Conservation (phyloP, 83 land plant species). For the Thuja plicata region DNA sequence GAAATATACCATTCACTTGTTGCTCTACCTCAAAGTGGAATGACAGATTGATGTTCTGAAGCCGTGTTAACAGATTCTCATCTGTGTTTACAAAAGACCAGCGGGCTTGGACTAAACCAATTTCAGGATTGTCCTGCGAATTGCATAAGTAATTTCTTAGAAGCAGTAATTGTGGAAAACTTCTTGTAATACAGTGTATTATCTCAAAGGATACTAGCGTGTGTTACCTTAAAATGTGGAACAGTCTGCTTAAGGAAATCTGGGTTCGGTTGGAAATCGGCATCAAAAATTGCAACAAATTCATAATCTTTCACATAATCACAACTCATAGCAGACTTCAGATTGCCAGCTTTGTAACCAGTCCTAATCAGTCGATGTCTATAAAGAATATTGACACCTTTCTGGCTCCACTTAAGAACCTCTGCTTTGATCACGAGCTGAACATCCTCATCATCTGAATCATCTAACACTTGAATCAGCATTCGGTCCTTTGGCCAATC, state of each 20-base stretch:
- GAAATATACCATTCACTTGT: constrained; percentile 48
- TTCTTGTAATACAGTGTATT: background rate
- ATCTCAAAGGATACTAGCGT: background rate
- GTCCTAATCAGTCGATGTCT: constrained; percentile 39
- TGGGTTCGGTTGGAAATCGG: constrained; percentile 49
- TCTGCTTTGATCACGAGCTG: constrained; percentile 32
- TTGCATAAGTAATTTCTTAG: background rate
- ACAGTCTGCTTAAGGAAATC: constrained; percentile 45
- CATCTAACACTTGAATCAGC: constrained; percentile 46
- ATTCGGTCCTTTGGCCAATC: constrained; percentile 52
- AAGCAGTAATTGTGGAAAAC: background rate
- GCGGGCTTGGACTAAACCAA: constrained; percentile 48
- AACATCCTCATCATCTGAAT: constrained; percentile 38
- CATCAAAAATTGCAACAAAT: constrained; percentile 53
- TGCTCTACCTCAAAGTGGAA: constrained; percentile 58
- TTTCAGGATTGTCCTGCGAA: constrained; percentile 41
- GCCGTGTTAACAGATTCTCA: constrained; percentile 45
- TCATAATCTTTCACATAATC: constrained; percentile 49
- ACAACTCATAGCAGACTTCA: constrained; percentile 48
- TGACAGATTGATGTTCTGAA: constrained; percentile 46
- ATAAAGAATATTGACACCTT: constrained; percentile 37
- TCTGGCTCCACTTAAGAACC: constrained; percentile 43
- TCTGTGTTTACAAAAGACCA: constrained; percentile 49
- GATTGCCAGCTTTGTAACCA: constrained; percentile 53
- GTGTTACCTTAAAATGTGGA: constrained; percentile 49